Base-by-base conservation (phyloP, 2,329 filamentous ascomycete genomes). In the Aspergillus ochraceus region DNA sequence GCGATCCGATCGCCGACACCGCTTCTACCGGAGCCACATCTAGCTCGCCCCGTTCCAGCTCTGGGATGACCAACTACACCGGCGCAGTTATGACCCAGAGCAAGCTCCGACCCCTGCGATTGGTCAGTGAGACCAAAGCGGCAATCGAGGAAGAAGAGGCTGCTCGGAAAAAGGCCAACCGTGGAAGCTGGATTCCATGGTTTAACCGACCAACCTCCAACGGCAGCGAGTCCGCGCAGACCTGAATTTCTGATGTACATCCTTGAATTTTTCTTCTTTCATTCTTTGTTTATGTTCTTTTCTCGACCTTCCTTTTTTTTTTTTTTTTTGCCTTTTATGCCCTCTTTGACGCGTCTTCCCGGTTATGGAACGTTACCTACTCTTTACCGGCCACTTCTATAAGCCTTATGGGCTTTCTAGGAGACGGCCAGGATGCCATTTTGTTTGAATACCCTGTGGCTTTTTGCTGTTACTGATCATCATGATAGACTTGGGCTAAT, bases 91-190 rank as follows among this genome's bases (percentile, higher is more conserved):
- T 81, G 71, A 85, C 83, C 22, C 84, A 84, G 66, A 89, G 88
- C 70, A 95, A 95, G 76, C 88, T 96, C 60, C 85, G 93, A 39
- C 94, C 94, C 6, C 80, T 99, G 65, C 85, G 94, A 17, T 83
- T 99, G 30, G 92, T 98, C 65, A 78, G 76, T 55, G 79, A 78
- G 57, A 70, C 75, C 24, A 73, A 80, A 55, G 74, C 68, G 24
- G 65, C 70, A 6, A 24, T 24, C 45, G 45, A 47, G 17, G 74
- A 77, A 32, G 77, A 79, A 30, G 77, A 78, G 46, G 79, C 80
- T 54, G 74, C 77, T 53, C 74, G 76, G 57, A 80, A 78, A 70
- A 79, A 76, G 64, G 74, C 76, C 3, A 80, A 81, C 66, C 71
- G 79, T 49, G 74, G 71, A 60, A 80, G 79, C 71, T 80, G 79